Conservation (phyloP, 1,284 basidiomycete genomes). For the Peniophora sp. region DNA sequence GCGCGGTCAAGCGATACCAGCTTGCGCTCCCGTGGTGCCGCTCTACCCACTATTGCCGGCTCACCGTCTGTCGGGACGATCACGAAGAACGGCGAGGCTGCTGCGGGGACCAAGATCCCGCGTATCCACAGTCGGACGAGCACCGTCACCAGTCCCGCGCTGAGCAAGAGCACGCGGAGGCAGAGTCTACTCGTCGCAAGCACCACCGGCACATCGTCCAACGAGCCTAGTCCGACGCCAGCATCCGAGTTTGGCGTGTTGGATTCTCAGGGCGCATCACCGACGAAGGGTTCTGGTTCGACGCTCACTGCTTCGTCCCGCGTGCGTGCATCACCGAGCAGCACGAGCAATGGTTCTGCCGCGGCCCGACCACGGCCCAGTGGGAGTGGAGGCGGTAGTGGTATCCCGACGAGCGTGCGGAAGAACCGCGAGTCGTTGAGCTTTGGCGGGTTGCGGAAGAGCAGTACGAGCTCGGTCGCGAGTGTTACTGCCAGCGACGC, state of each 20-base stretch:
- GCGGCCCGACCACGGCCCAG: constrained; percentile 14
- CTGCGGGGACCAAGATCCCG: constrained; percentile 86
- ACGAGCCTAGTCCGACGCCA: constrained; percentile 56
- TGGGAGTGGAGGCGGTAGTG: constrained; percentile 16
- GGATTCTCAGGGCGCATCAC: constrained; percentile 41
- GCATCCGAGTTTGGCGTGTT: constrained; percentile 71
- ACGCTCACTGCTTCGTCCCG: constrained; percentile 33
- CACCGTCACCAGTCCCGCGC: constrained; percentile 54
- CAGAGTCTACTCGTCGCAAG: constrained; percentile 46
- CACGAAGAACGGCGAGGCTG: constrained; percentile 46
- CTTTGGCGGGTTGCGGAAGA: constrained; percentile 67
- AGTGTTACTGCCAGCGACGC: constrained; percentile 42
- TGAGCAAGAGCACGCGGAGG: constrained; percentile 46
- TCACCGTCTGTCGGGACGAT: constrained; percentile 72
- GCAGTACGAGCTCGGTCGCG: constrained; percentile 68
- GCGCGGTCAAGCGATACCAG: constrained; percentile 52
- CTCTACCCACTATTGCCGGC: constrained; percentile 82
- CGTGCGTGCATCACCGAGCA: constrained; percentile 54
- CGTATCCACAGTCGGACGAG: constrained; percentile 80
- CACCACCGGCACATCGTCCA: constrained; percentile 35
- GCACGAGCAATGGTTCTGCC: constrained; percentile 33
- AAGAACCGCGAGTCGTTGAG: constrained; percentile 71
- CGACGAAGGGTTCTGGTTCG: constrained; percentile 21
- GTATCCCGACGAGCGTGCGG: constrained; percentile 30
- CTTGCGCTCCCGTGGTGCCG: constrained; percentile 52